phyloP scores from a whole-genome alignment of 768 basidiomycete species.

The Calocybe indica region DNA sequence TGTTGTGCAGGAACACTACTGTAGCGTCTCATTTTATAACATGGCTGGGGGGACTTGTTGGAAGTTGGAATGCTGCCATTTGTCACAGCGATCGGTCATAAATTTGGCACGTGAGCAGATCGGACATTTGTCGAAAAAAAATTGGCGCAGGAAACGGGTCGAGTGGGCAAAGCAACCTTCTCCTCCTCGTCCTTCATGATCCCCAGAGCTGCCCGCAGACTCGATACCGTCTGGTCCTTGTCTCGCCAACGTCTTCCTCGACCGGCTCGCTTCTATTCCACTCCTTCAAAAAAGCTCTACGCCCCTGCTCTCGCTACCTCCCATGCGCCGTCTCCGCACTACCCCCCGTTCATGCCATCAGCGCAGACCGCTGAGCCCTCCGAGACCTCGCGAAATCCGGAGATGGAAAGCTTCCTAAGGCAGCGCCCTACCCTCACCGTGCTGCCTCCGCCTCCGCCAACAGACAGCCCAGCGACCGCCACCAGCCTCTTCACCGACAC shows the following conservation, averaged over 20 bases:
- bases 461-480: slow-evolving; percentile 28
- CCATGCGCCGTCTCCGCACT: slow-evolving; percentile 21
- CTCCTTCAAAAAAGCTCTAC: slow-evolving; percentile 49
- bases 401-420: slow-evolving; percentile 43
- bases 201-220: slow-evolving; percentile 28
- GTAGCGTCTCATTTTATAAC: no score
- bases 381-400: slow-evolving; percentile 3
- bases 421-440: slow-evolving; percentile 46
- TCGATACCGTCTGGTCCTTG: slow-evolving; percentile 46
- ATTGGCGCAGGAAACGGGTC: no score
- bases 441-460: slow-evolving; percentile 62
- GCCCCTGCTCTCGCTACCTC: slow-evolving; percentile 48
- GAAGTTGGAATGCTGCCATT: no score
- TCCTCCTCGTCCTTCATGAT: slow-evolving; percentile 25
- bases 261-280: slow-evolving; percentile 65
- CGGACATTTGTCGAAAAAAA: no score
- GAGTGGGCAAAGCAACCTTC: no score
- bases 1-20: no score
- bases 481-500: slow-evolving; percentile 59
- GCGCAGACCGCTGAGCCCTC: slow-evolving; percentile 5
- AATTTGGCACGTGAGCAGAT: no score
- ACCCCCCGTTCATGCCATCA: slow-evolving; percentile 33
- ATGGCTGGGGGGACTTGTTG: no score
- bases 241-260: slow-evolving; percentile 66
- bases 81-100: no score